A percentile compares a stretch with the other conserved stretches of the same genome.
These are phyloP conservation scores for Cladorrhinum sp. DNA, from an alignment of 2,329 filamentous ascomycete species.

Conservation along the genomic window DNA sequence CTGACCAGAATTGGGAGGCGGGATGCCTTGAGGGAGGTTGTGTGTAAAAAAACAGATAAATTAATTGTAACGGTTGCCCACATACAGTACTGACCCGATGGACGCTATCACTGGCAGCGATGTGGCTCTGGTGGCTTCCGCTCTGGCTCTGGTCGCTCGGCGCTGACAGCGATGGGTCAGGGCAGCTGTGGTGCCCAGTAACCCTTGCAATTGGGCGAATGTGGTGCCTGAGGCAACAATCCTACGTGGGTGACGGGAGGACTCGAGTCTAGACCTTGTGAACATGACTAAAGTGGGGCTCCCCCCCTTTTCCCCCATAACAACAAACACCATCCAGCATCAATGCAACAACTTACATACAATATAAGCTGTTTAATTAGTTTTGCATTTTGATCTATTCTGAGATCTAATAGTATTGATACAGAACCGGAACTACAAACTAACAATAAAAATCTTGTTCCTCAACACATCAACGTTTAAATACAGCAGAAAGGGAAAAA, in stretches of 20 bases:
- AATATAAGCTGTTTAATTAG: too few relatives aligned
- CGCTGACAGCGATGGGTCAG: neutral
- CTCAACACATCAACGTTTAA: too few relatives aligned
- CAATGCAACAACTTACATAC: too few relatives aligned
- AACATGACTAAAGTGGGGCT: neutral
- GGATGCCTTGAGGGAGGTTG: slow-evolving; percentile 4
- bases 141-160: neutral
- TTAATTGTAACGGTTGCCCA: slow-evolving; percentile 14
- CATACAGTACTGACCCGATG: slow-evolving; percentile 15
- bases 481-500: too few relatives aligned
- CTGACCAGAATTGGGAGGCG: slow-evolving; percentile 17
- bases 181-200: slow-evolving; percentile 11
- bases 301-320: neutral
- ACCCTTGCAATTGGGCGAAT: neutral
- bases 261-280: neutral
- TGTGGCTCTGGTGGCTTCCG: slow-evolving; percentile 16
- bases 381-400: too few relatives aligned
- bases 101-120: slow-evolving; percentile 12
- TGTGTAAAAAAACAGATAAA: slow-evolving; percentile 7
- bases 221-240: slow-evolving; percentile 16
- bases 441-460: too few relatives aligned
- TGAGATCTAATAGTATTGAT: too few relatives aligned
- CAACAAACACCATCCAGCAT: neutral
- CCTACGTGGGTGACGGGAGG: neutral
- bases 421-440: too few relatives aligned